Evolutionary conservation across 805 yeast species (phyloP).

Genomic region (Kodamaea hsintzibuensis): DNA sequence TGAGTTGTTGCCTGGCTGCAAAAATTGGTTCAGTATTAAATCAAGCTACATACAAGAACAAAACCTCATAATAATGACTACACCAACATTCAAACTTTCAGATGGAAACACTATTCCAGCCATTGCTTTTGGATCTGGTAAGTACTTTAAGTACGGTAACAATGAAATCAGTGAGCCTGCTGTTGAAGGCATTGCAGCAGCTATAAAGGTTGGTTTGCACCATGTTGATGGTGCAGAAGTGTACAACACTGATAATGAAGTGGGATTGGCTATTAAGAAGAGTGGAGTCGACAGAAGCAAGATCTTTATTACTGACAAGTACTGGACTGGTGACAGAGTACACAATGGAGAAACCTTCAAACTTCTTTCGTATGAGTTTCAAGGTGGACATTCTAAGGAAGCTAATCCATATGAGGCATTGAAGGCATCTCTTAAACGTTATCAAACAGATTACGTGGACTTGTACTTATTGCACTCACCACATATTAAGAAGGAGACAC

Average conservation of each 20-base stretch:
- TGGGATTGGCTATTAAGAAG: conserved; percentile 42
- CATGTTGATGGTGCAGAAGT: conserved; percentile 70
- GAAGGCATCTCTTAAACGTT: conserved; percentile 35
- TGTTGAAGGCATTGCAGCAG: conserved; percentile 45
- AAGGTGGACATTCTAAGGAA: not conserved
- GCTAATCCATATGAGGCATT: conserved; percentile 43
- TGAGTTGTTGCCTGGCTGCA: not conserved
- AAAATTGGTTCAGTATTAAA: no score
- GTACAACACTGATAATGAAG: conserved; percentile 60
- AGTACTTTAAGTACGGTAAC: conserved; percentile 36
- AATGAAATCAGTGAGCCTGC: conserved; percentile 31
- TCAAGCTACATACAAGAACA: not conserved
- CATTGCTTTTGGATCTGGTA: conserved; percentile 47
- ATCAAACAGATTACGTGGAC: conserved; percentile 51
- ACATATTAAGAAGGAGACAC: conserved; percentile 26
- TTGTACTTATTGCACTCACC: conserved; percentile 54
- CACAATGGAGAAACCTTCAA: not conserved
- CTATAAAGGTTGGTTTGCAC: conserved; percentile 52
- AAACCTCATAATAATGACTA: not conserved
- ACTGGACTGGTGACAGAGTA: conserved; percentile 26
- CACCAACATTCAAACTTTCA: conserved; percentile 25
- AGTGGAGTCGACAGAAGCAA: conserved; percentile 42
- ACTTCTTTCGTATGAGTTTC: not conserved
- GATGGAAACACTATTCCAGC: conserved; percentile 42
- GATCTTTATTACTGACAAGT: conserved; percentile 63